Percentiles rank a stretch among this genome's conserved stretches.
phyloP scores from a whole-genome alignment of 371 early-diverging fungal species.

The Mortierella sp. region DNA sequence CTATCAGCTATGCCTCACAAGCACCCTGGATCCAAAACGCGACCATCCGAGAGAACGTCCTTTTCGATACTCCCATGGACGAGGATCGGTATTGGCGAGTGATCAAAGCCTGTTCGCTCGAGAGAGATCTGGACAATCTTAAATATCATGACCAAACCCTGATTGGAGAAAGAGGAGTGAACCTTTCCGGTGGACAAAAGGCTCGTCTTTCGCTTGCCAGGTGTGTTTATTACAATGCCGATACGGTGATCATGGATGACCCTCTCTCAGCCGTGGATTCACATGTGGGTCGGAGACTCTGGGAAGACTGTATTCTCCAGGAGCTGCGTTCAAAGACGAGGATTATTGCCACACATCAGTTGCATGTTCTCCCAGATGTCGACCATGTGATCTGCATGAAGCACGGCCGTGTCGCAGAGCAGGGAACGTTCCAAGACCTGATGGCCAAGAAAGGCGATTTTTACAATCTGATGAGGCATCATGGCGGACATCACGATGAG shows the following conservation, averaged over 20 bases:
- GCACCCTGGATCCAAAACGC: constrained; percentile 85
- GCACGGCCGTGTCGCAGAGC: constrained; percentile 67
- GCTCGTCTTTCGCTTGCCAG: constrained; percentile 62
- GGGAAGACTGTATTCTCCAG: constrained; percentile 57
- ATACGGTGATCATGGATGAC: constrained; percentile 77
- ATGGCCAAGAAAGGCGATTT: constrained; percentile 61
- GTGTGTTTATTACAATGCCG: constrained; percentile 62
- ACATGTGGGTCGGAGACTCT: constrained; percentile 62
- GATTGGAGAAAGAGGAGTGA: constrained; percentile 78
- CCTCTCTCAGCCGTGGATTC: constrained; percentile 86
- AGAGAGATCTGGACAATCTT: constrained; percentile 81
- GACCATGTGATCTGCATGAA: constrained; percentile 70
- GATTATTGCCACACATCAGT: constrained; percentile 61
- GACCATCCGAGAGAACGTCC: constrained; percentile 84
- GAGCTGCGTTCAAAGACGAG: constrained; percentile 53
- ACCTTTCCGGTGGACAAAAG: constrained; percentile 51
- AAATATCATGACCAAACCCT: constrained; percentile 86
- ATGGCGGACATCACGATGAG: constrained; percentile 57
- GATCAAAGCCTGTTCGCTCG: constrained; percentile 72
- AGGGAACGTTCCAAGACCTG: constrained; percentile 60
- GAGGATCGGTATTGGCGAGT: constrained; percentile 73
- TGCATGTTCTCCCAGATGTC: constrained; percentile 58
- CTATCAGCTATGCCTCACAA: constrained; percentile 73
- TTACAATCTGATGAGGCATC: constrained; percentile 58
- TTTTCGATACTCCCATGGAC: constrained; percentile 81